phyloP scores from a whole-genome alignment of 192 early-diverging fungal species.

The Coemansia sp. region DNA sequence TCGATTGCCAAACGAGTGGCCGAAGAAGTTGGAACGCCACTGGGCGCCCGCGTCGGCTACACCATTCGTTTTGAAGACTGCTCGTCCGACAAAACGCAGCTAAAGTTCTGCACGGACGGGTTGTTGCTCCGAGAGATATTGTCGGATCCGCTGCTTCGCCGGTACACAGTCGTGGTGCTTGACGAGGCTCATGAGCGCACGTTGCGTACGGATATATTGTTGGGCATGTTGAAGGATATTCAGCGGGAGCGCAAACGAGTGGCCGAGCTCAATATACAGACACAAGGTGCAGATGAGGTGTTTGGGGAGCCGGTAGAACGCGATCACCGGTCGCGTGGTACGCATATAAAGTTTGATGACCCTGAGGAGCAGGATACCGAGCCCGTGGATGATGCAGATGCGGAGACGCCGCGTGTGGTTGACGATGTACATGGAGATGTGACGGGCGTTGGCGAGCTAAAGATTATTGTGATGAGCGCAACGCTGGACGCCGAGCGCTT shows the following conservation, averaged over 20 bases:
- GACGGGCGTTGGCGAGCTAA: conserved; percentile 61
- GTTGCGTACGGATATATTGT: conserved; percentile 91
- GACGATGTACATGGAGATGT: conserved; percentile 38
- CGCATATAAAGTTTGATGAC: conserved; percentile 30
- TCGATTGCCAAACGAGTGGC: conserved; percentile 76
- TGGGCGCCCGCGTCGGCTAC: conserved; percentile 85
- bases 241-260: conserved; percentile 64
- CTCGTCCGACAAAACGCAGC: conserved; percentile 71
- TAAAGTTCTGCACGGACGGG: conserved; percentile 97
- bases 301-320: background rate
- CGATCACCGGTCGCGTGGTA: conserved; percentile 28
- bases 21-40: conserved; percentile 70
- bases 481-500: conserved; percentile 95
- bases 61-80: conserved; percentile 94
- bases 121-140: conserved; percentile 91
- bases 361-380: background rate
- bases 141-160: conserved; percentile 69
- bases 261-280: conserved; percentile 20
- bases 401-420: background rate
- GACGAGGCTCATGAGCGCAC: conserved; percentile 99
- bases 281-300: background rate
- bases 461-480: conserved; percentile 94
- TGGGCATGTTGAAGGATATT: conserved; percentile 92
- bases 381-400: background rate
- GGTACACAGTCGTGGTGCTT: conserved; percentile 85